Base-by-base conservation (phyloP, 495 filamentous ascomycete genomes). In the Hypoxylon cercidicola region DNA sequence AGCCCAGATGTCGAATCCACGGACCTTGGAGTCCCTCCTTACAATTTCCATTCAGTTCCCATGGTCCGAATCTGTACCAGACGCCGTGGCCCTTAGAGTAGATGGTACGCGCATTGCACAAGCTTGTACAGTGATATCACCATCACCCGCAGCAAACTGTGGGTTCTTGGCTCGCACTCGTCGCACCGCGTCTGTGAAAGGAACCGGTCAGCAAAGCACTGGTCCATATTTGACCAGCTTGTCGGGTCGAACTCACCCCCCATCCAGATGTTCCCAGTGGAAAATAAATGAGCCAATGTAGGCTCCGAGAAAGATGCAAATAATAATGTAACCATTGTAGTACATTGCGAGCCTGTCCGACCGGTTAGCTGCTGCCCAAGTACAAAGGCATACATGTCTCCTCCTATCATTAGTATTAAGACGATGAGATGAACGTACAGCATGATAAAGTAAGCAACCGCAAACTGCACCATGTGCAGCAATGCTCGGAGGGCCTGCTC, bases 371-470 rank as follows among this genome's bases (percentile, higher is more conserved):
- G 3, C 15, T 12, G 41, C 8, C 15, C 7, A 25, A 21, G 10
- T 2, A 15, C 21, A 34, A 7, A 32, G 9, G 30, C 10, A 32
- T 32, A 11, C 30, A 11, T 9, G 8, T 9, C 8, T 32, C 30
- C 30, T 32, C 30, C 30, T 32, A 32, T 32, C 30, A 7, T 8
- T 7, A 32, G 30, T 7, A 9, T 10, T 8, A 11, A 10, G 30
- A 7, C 3, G 30, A 32, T 7, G 3, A 10, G 13, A 49, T 30
- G 16, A 18, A 66, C 65, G 23, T 60, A 68, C 68, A 91, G 71
- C 88, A 90, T 90, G 60, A 90, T 70, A 60, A 91, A 83, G 71
- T 91, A 92, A n/a, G 87, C 87, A n/a, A 89, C 84, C 0, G 83
- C 86, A 69, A 91, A 90, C 66, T 90, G 87, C 15, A 83, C 12